Evolutionary conservation across 441 rosid species (phyloP).

Genomic region (Gossypium davidsonii): DNA sequence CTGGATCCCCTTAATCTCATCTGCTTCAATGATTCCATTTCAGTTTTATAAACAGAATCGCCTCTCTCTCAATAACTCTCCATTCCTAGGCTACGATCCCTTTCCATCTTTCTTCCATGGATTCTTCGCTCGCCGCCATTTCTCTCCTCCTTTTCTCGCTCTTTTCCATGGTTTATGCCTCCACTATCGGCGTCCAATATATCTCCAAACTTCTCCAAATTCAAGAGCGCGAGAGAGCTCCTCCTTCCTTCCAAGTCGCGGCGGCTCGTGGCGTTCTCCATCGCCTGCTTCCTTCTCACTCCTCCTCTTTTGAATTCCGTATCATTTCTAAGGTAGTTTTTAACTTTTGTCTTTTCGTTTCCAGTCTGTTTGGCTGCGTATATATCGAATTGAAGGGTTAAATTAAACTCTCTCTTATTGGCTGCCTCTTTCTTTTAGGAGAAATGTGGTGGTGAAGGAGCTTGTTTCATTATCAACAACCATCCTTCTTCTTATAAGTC

Average conservation of each 20-base stretch:
- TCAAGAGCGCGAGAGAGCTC: constrained; percentile 59
- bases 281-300: constrained; percentile 56
- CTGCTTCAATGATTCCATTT: constrained; percentile 16
- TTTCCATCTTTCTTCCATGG: constrained; percentile 17
- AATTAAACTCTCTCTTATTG: background rate
- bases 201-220: constrained; percentile 49
- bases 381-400: background rate
- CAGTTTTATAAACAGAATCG: constrained; percentile 6
- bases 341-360: background rate
- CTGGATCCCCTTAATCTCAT: constrained; percentile 18
- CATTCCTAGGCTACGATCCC: background rate
- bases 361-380: background rate
- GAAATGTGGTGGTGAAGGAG: constrained; percentile 49
- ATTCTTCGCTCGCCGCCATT: constrained; percentile 21
- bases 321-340: constrained; percentile 43
- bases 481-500: constrained; percentile 27
- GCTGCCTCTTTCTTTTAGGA: constrained; percentile 28
- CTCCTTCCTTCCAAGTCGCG: constrained; percentile 49
- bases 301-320: constrained; percentile 45
- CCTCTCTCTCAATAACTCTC: background rate
- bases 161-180: constrained; percentile 23
- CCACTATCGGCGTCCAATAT: constrained; percentile 57
- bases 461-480: constrained; percentile 49
- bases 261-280: constrained; percentile 49
- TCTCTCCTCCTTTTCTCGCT: constrained; percentile 13